These are phyloP conservation scores for Geotrichum fermentans DNA, from an alignment of 1,139 yeast species.

Conservation along the genomic window DNA sequence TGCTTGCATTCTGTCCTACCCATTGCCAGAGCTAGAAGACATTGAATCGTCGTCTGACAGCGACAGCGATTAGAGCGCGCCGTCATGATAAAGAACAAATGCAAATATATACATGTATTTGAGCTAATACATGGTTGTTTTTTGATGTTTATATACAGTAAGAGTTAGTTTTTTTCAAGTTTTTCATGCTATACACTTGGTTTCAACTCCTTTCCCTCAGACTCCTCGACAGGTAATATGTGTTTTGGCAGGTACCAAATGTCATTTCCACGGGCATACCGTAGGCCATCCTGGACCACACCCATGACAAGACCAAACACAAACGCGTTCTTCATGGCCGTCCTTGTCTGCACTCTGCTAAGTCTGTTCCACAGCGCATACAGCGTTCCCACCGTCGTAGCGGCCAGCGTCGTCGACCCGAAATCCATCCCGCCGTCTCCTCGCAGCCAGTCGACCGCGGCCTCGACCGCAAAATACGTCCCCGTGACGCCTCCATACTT, in stretches of 20 bases:
- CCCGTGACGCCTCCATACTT: constrained; percentile 49
- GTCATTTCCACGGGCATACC: constrained; percentile 54
- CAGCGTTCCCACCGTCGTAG: constrained; percentile 48
- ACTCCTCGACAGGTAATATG: not conserved
- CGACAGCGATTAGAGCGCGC: not conserved
- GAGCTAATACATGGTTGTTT: not conserved
- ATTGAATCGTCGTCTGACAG: constrained; percentile 37
- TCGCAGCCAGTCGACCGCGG: constrained; percentile 51
- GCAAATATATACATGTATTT: not conserved
- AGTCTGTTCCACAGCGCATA: constrained; percentile 47
- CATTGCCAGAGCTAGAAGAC: constrained; percentile 80
- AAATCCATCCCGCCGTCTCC: constrained; percentile 50
- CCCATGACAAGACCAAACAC: constrained; percentile 59
- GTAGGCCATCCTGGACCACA: constrained; percentile 57
- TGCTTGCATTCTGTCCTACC: constrained; percentile 81
- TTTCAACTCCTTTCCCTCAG: too few relatives aligned
- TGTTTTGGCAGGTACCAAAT: constrained; percentile 51
- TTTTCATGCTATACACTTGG: too few relatives aligned
- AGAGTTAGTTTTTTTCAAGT: not conserved
- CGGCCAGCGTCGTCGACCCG: constrained; percentile 55
- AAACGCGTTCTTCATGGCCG: constrained; percentile 49
- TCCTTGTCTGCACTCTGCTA: constrained; percentile 44
- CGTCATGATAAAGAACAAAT: not conserved
- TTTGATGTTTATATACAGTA: constrained; percentile 3
- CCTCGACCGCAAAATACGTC: constrained; percentile 58